Conservation (phyloP, 139 green algal genomes). For the Chlorella sp. region DNA sequence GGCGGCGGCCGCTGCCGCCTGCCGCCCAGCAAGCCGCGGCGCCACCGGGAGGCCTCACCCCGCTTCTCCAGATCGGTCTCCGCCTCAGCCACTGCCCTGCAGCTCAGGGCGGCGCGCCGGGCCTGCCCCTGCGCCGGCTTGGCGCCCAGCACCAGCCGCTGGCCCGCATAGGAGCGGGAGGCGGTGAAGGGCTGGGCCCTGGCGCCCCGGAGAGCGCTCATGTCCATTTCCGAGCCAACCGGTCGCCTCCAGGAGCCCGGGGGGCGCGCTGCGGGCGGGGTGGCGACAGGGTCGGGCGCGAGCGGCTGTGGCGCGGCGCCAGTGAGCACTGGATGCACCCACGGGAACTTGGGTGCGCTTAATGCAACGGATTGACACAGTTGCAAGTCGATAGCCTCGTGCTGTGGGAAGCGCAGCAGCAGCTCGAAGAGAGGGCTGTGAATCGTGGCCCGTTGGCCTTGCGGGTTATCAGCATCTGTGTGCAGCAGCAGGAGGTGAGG, state of each 20-base stretch:
- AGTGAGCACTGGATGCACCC: not conserved
- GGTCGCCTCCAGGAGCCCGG: not conserved
- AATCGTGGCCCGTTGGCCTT: too few relatives aligned
- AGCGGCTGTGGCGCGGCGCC: not conserved
- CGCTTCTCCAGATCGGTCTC: slow-evolving; percentile 28
- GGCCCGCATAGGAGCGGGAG: slow-evolving; percentile 16
- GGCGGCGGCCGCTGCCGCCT: not conserved
- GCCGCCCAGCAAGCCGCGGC: not conserved
- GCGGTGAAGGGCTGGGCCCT: slow-evolving; percentile 19
- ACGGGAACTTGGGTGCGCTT: too few relatives aligned
- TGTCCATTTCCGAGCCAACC: not conserved
- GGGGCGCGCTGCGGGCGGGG: not conserved
- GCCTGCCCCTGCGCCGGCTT: not conserved
- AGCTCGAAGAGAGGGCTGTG: too few relatives aligned
- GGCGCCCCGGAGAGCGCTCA: not conserved
- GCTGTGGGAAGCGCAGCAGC: too few relatives aligned
- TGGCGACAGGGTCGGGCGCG: not conserved
- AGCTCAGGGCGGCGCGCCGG: slow-evolving; percentile 9
- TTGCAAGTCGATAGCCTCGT: too few relatives aligned
- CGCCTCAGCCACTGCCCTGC: slow-evolving; percentile 29
- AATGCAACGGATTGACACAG: too few relatives aligned
- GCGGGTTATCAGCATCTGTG: too few relatives aligned
- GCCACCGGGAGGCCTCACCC: not conserved
- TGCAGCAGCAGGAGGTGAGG: too few relatives aligned
- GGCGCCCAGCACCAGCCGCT: not conserved